A percentile compares a stretch with the other conserved stretches of the same genome.
phyloP scores from a whole-genome alignment of 805 yeast species.

The Cyberlindnera mycetangii region DNA sequence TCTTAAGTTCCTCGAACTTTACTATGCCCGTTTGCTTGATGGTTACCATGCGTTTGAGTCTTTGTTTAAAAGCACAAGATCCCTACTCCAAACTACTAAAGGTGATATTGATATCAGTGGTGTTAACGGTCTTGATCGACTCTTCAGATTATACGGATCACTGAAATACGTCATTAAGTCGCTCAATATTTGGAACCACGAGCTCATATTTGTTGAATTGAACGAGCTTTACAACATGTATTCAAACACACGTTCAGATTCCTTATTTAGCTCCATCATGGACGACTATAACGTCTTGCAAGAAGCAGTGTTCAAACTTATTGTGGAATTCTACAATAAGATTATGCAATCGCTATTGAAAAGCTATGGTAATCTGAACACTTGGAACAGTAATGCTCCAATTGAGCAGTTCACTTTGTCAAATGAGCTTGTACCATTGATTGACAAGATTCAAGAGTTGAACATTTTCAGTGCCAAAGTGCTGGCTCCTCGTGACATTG shows the following conservation, averaged over 20 bases:
- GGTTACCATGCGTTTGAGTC: slow-evolving; percentile 30
- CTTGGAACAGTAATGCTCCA: slow-evolving; percentile 27
- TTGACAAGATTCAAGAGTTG: slow-evolving; percentile 27
- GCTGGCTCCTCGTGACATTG: slow-evolving; percentile 17
- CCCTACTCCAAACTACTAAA: slow-evolving; percentile 11
- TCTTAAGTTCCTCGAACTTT: slow-evolving; percentile 38
- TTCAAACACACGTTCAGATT: slow-evolving; percentile 15
- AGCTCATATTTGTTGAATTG: slow-evolving; percentile 26
- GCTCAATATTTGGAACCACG: slow-evolving; percentile 26
- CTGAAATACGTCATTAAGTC: slow-evolving; percentile 21
- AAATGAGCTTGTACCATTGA: slow-evolving; percentile 26
- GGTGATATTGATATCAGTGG: slow-evolving; percentile 25
- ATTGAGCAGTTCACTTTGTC: slow-evolving; percentile 17
- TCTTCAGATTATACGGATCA: slow-evolving; percentile 28
- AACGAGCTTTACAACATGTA: slow-evolving; percentile 23
- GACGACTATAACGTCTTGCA: slow-evolving; percentile 29
- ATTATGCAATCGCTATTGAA: slow-evolving; percentile 29
- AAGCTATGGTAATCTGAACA: slow-evolving; percentile 32
- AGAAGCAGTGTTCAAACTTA: slow-evolving; percentile 29
- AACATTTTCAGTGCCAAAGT: slow-evolving; percentile 19
- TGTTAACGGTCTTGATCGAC: slow-evolving; percentile 27
- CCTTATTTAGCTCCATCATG: slow-evolving; percentile 32
- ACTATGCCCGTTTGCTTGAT: slow-evolving; percentile 30
- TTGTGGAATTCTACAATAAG: slow-evolving; percentile 31
- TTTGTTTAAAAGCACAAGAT: slow-evolving; percentile 18